A percentile compares a stretch with the other conserved stretches of the same genome.
Conservation (phyloP, 1,284 basidiomycete species). For the Peniophora sp. region DNA sequence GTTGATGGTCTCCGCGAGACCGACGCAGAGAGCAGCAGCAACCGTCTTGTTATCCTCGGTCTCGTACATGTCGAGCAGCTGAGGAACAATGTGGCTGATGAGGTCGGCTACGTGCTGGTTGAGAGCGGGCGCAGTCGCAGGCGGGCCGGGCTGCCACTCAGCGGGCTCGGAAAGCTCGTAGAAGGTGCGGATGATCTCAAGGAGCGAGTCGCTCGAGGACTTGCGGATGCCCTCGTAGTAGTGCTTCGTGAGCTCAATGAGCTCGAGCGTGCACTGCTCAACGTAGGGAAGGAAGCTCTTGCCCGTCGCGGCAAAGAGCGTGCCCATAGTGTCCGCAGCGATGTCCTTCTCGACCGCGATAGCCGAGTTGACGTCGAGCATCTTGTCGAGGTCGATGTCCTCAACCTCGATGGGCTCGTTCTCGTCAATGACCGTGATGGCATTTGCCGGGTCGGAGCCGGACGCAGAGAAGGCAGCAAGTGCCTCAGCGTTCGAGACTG, state of each 20-base stretch:
- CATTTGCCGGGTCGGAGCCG: conserved; percentile 62
- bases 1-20: conserved; percentile 85
- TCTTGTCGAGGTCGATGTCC: conserved; percentile 78
- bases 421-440: conserved; percentile 54
- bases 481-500: conserved; percentile 44
- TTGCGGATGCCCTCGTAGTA: conserved; percentile 99
- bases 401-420: conserved; percentile 71
- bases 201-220: conserved; percentile 82
- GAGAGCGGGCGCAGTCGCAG: conserved; percentile 43
- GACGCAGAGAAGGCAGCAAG: conserved; percentile 54
- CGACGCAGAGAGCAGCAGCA: conserved; percentile 79
- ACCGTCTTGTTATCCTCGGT: conserved; percentile 98
- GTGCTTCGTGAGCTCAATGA: conserved; percentile 79
- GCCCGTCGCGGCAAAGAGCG: conserved; percentile 81
- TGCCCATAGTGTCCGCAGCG: conserved; percentile 93
- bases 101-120: conserved; percentile 78
- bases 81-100: conserved; percentile 67
- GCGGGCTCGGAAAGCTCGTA: conserved; percentile 81
- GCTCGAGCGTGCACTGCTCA: conserved; percentile 72
- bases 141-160: conserved; percentile 76
- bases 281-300: conserved; percentile 87
- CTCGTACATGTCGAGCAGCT: conserved; percentile 85
- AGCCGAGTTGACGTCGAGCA: conserved; percentile 91
- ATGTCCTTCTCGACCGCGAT: conserved; percentile 99
- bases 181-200: conserved; percentile 89